phyloP scores from a whole-genome alignment of 2,329 filamentous ascomycete genomes.

The Phialophora verrucosa region DNA sequence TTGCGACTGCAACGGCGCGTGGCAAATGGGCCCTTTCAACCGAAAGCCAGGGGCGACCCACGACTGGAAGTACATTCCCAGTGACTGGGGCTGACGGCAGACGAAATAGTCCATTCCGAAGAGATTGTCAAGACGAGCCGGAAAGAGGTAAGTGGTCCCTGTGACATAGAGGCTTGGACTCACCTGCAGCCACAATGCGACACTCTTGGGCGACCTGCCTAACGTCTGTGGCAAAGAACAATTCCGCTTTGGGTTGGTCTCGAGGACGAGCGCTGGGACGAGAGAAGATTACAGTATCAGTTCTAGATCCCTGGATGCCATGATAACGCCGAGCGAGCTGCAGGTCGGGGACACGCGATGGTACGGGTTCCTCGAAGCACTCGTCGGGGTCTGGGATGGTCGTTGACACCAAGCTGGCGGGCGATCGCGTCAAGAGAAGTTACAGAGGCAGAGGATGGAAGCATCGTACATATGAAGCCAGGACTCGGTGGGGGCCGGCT shows the following conservation, averaged over 20 bases:
- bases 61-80: slow-evolving; percentile 19
- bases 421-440: slow-evolving; percentile 2
- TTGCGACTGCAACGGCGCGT: slow-evolving; percentile 21
- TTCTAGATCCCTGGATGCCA: neutral
- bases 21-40: slow-evolving; percentile 25
- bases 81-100: slow-evolving; percentile 14
- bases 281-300: slow-evolving; percentile 19
- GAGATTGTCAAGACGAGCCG: slow-evolving; percentile 15
- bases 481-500: slow-evolving; percentile 23
- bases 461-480: neutral
- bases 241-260: slow-evolving; percentile 5
- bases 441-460: neutral
- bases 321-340: neutral
- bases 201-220: slow-evolving; percentile 16
- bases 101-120: slow-evolving; percentile 16
- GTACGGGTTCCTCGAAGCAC: neutral
- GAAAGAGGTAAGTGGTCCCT: slow-evolving; percentile 19
- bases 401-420: neutral
- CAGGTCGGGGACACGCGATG: neutral
- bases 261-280: slow-evolving; percentile 1
- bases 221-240: slow-evolving; percentile 26
- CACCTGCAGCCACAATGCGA: slow-evolving; percentile 27
- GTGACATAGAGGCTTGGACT: slow-evolving; percentile 20
- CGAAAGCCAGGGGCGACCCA: slow-evolving; percentile 13
- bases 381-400: neutral